Base-by-base conservation (phyloP, 164 flowering plant species). In the Vitis rotundifolia region DNA sequence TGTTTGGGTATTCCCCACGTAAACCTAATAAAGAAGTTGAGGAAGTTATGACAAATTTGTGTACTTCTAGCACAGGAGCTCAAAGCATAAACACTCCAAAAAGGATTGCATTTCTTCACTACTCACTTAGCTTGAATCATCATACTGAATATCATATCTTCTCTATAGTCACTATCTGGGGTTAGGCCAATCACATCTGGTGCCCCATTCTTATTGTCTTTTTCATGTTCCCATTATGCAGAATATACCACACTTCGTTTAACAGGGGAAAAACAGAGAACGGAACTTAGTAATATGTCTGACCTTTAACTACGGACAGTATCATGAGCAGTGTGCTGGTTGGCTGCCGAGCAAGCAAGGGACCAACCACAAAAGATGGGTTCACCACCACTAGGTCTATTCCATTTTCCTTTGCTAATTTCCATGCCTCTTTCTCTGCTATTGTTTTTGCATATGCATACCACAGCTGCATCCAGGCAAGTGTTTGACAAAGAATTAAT, bases 281-380 rank as follows among this genome's bases (percentile, higher is more conserved):
- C 5, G 44, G 63, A 61, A 53, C n/a, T 5, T 11, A 53, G 3
- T 47, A 28, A 28, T 26, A 13, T 22, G 57, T 28, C 68, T 51
- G 15, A 91, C 98, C 99, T 86, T 90, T 90, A 8, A 82, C 63
- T 5, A 86, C 60, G 53, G 75, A 71, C 52, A 93, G 76, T 19
- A 85, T 72, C 49, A 88, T 4, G 6, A 75, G 87, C 52, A 91
- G 80, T 26, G 96, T 89, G 67, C 99, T 95, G 61, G 99, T 91
- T 59, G 97, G 97, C 22, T 87, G 83, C 53, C 98, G 97, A 10
- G 89, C 78, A 63, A 95, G 87, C 80, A 93, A 68, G 13, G 97
- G 97, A 67, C 97, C 97, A 53, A 92, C 85, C 1, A 89, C 92
- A 48, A 82, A 89, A 60, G 97, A 89, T 14, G 97, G 92, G 75